Evolutionary conservation across 768 basidiomycete species (phyloP).

Genomic region (Agrocybe praecox): DNA sequence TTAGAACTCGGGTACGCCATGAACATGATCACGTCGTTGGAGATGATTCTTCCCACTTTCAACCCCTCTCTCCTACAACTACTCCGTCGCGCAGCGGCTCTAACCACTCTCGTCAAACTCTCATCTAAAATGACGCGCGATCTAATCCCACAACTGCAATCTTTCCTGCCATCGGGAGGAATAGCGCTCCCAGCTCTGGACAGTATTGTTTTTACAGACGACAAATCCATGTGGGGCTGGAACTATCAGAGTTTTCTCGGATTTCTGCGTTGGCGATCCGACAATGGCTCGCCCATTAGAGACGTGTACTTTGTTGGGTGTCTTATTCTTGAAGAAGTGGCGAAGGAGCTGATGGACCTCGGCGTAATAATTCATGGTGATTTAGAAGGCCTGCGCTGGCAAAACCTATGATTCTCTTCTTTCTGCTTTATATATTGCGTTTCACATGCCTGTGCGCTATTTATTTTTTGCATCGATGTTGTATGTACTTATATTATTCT

Average conservation of each 20-base stretch:
- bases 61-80: constrained; percentile 12
- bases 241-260: constrained; percentile 11
- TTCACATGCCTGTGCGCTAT: no score
- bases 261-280: constrained; percentile 15
- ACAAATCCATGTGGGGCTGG: constrained; percentile 16
- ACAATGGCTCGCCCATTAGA: constrained; percentile 7
- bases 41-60: constrained; percentile 11
- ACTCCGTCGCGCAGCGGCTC: constrained; percentile 8
- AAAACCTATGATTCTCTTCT: constrained; percentile 11
- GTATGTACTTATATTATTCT: no score
- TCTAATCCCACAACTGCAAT: constrained; percentile 9
- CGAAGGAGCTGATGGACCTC: constrained; percentile 6
- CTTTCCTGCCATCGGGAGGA: background rate
- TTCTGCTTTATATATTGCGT: no score
- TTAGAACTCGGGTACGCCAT: constrained; percentile 3
- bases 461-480: no score
- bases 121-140: constrained; percentile 12
- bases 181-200: constrained; percentile 12
- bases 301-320: constrained; percentile 12
- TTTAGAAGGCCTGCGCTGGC: constrained; percentile 14
- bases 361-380: constrained; percentile 12
- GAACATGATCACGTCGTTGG: constrained; percentile 11
- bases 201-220: constrained; percentile 16
- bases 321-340: constrained; percentile 13
- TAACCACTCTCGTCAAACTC: constrained; percentile 12